Base-by-base conservation (phyloP, 306 rosid genomes). In the Sicyos edulis region DNA sequence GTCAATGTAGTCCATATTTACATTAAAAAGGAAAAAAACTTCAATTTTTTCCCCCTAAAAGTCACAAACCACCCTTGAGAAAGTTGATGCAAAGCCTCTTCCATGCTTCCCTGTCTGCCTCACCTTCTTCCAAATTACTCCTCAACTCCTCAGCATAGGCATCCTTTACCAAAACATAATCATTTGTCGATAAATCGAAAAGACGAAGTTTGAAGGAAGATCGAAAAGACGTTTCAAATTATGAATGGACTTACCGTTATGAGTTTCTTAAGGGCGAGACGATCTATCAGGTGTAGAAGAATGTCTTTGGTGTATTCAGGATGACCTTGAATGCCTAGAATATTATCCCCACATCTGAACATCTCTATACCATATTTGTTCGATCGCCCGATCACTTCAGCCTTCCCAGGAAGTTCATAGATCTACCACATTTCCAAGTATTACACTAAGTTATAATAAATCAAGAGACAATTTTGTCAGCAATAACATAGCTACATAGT, bases 311-410 rank as follows among this genome's bases (percentile, higher is more conserved):
- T 82, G 84, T 87, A 93, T 68, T 93, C 98, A 12, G 98, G 98
- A 78, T 93, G 98, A 17, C 98, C 98, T 78, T 93, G 98, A 71
- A 90, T 93, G 21, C 98, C 95, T 83, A 93, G 59, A 0, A 93
- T 86, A 80, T 90, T 86, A 15, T 93, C 90, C 14, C 86, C 95
- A 50, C 74, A 81, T 74, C 21, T 81, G 45, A 90, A 93, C 86
- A 90, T 88, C 73, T 93, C 98, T 24, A 90, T 79, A 9, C 82
- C 87, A 0, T 90, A 84, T 81, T 87, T 88, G 2, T 90, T 87
- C 0, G 98, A 93, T 87, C 86, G 83, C 2, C 82, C 98, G 49
- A 90, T 84, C 11, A 86, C 79, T 83, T 93, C 95, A 0, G 89
- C 98, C 81, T 87, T 86, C 0, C 79, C 72, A 0, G 98, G 98